These are phyloP conservation scores for Solanum tarijense DNA, from an alignment of 257 asterid genomes.

Conservation along the genomic window DNA sequence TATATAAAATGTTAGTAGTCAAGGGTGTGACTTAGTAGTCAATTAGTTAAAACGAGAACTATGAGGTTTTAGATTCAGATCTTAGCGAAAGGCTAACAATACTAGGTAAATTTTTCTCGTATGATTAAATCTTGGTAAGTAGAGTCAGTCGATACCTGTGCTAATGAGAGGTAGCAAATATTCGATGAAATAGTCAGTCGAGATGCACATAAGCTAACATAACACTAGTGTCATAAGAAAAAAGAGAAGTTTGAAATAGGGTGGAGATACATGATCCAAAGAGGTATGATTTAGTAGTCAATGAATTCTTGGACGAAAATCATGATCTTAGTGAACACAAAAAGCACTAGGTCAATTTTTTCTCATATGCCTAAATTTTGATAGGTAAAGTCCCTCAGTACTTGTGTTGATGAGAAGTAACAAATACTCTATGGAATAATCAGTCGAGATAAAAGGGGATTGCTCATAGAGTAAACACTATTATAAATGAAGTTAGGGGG, in stretches of 20 bases:
- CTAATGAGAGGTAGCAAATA: accelerated
- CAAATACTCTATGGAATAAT: neutral
- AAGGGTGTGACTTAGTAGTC: neutral
- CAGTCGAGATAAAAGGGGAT: neutral
- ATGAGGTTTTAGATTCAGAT: neutral
- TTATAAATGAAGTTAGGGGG: neutral
- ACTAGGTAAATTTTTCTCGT: neutral
- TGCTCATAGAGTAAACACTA: neutral
- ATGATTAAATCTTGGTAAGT: neutral
- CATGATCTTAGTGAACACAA: neutral
- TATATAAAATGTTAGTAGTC: neutral
- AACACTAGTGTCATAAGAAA: neutral
- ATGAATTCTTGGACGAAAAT: neutral
- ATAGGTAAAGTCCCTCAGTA: neutral
- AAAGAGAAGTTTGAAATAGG: neutral
- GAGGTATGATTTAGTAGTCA: neutral
- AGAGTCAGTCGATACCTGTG: neutral
- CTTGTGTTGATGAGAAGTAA: neutral
- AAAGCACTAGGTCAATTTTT: neutral
- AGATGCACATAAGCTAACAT: neutral
- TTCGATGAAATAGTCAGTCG: neutral
- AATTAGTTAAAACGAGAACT: neutral
- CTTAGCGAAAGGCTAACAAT: neutral
- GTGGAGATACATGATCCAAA: neutral
- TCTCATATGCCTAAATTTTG: neutral